Evolutionary conservation across 2,329 filamentous ascomycete species (phyloP).

Genomic region (Didymella pomorum): DNA sequence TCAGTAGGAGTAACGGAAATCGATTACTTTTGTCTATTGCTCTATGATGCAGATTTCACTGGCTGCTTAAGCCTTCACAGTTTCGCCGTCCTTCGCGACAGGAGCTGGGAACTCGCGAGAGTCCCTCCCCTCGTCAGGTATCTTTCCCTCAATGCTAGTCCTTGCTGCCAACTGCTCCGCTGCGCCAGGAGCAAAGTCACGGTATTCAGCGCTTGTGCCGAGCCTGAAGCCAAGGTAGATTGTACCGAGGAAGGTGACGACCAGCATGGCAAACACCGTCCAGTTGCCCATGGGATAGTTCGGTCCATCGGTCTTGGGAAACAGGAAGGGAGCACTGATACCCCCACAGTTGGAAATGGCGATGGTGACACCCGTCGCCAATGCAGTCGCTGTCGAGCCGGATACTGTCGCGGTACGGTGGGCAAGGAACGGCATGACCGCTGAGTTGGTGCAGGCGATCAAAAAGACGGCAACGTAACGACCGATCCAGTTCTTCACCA

Average conservation of each 20-base stretch:
- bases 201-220: constrained; percentile 33
- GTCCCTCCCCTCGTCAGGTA: constrained; percentile 24
- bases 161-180: constrained; percentile 30
- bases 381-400: constrained; percentile 32
- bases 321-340: constrained; percentile 33
- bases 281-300: constrained; percentile 36
- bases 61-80: background rate
- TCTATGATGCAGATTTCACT: background rate
- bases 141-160: constrained; percentile 24
- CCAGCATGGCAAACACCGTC: constrained; percentile 34
- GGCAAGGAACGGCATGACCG: constrained; percentile 33
- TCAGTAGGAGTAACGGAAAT: background rate
- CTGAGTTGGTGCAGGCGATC: constrained; percentile 34
- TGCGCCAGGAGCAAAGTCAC: constrained; percentile 31
- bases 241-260: constrained; percentile 26
- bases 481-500: constrained; percentile 32
- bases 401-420: constrained; percentile 33
- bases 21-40: background rate
- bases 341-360: constrained; percentile 34
- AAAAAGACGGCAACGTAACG: constrained; percentile 34
- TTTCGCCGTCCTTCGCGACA: background rate
- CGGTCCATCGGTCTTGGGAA: constrained; percentile 26
- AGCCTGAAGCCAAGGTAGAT: constrained; percentile 33
- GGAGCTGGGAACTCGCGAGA: constrained; percentile 19
- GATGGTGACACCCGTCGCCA: constrained; percentile 33